phyloP scores from a whole-genome alignment of 441 rosid species.

The Aquilaria agallochum region DNA sequence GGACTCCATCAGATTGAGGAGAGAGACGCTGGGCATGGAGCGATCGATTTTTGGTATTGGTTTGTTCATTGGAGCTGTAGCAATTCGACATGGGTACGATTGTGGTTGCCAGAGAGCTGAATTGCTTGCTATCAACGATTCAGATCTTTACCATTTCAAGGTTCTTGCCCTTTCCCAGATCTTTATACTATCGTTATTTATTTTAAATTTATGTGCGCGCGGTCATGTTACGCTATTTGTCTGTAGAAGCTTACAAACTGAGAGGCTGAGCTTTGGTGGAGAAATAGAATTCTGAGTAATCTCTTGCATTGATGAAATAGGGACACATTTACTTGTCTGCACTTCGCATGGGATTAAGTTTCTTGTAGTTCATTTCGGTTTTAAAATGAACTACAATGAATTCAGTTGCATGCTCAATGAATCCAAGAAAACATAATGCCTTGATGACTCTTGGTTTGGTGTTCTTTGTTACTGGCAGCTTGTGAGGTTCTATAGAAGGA shows the following conservation, averaged over 20 bases:
- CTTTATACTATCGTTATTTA: not conserved
- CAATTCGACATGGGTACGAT: conserved; percentile 71
- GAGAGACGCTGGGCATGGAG: conserved; percentile 72
- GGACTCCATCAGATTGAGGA: conserved; percentile 63
- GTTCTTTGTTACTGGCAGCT: conserved; percentile 34
- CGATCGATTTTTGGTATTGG: conserved; percentile 84
- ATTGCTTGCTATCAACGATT: conserved; percentile 88
- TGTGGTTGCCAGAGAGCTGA: conserved; percentile 72
- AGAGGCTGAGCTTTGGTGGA: no score
- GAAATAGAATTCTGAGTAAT: no score
- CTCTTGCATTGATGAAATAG: no score
- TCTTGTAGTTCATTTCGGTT: no score
- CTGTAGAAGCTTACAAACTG: no score
- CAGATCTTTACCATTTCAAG: conserved; percentile 86
- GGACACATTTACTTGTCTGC: no score
- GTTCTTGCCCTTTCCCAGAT: conserved; percentile 24
- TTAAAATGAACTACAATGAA: no score
- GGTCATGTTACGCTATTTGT: no score
- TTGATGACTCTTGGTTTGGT: conserved; percentile 1
- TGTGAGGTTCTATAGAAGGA: conserved; percentile 74
- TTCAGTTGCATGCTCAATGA: no score
- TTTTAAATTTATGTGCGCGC: not conserved
- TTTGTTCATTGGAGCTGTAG: conserved; percentile 87
- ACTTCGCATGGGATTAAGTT: no score
- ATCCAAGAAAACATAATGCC: not conserved